Evolutionary conservation across 345 rosid species (phyloP).

Genomic region (Zanthoxylum bungeanum): DNA sequence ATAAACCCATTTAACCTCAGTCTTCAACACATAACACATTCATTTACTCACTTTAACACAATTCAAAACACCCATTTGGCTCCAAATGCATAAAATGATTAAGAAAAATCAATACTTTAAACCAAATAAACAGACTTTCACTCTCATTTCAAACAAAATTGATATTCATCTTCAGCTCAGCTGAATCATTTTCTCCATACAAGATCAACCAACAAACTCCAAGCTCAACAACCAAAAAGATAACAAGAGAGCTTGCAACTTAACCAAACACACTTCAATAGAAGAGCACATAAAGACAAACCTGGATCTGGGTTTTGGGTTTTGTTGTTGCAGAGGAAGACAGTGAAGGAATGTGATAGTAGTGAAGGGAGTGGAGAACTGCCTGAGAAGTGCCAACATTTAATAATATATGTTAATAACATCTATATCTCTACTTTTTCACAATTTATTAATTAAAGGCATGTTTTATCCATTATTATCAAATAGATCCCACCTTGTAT

Average conservation of each 20-base stretch:
- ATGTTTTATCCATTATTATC: not conserved
- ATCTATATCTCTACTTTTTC: not conserved
- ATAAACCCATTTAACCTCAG: not conserved
- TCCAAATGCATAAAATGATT: not conserved
- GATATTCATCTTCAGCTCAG: slow-evolving; percentile 1
- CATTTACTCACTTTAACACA: slow-evolving; percentile 3
- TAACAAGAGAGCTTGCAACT: slow-evolving; percentile 6
- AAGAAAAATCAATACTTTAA: not conserved
- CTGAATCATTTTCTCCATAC: not conserved
- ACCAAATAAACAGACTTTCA: not conserved
- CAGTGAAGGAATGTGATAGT: slow-evolving; percentile 4
- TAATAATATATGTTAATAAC: not conserved
- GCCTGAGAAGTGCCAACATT: no score
- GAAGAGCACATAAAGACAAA: slow-evolving; percentile 28
- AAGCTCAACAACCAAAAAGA: slow-evolving; percentile 21
- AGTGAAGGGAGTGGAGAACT: not conserved
- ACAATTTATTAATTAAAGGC: no score
- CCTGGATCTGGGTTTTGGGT: slow-evolving; percentile 52
- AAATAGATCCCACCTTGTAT: not conserved
- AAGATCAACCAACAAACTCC: slow-evolving; percentile 8
- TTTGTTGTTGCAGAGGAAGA: slow-evolving; percentile 8
- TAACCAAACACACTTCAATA: slow-evolving; percentile 4
- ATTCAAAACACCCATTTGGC: not conserved
- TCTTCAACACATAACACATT: not conserved
- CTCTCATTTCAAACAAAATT: not conserved